Evolutionary conservation across 352 stramenopile species (phyloP).

Genomic region (Pythium phragmiticola): DNA sequence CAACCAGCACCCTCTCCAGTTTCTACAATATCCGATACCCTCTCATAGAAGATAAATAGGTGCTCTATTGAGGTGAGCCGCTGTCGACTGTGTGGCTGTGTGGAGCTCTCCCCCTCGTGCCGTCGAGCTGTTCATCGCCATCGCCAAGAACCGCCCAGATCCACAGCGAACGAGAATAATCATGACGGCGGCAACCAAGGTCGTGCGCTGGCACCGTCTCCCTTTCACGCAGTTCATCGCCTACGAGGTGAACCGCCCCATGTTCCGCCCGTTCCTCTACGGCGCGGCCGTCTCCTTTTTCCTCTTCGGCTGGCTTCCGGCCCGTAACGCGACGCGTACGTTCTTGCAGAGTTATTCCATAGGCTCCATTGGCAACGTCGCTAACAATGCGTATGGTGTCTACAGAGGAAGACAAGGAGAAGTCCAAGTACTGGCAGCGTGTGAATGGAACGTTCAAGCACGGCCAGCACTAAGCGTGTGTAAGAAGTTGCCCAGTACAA

Average conservation of each 20-base stretch:
- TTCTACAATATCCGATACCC: not conserved
- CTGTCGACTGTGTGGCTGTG: conserved; percentile 29
- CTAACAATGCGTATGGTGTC: not conserved
- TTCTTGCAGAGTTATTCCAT: conserved; percentile 10
- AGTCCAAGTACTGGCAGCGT: conserved; percentile 87
- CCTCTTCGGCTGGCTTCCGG: conserved; percentile 79
- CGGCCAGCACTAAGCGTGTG: conserved; percentile 62
- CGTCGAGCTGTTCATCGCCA: not conserved
- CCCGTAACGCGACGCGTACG: conserved; percentile 66
- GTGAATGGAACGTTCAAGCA: conserved; percentile 83
- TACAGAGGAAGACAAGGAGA: conserved; percentile 79
- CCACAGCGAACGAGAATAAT: conserved; percentile 30
- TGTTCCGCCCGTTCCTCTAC: conserved; percentile 86
- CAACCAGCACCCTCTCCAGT: conserved; percentile 6
- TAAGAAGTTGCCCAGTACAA: not conserved
- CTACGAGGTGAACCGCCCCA: conserved; percentile 71
- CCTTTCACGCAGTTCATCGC: conserved; percentile 73
- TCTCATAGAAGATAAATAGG: not conserved
- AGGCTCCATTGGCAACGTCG: not conserved
- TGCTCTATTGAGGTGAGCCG: conserved; percentile 10
- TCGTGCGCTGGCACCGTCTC: conserved; percentile 83
- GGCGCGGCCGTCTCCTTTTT: conserved; percentile 72
- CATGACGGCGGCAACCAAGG: conserved; percentile 56
- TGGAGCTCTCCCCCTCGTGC: conserved; percentile 6
- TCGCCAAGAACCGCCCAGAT: conserved; percentile 1